Percentiles rank a stretch among this genome's conserved stretches.
These are phyloP conservation scores for Magnolia kwangsiensis DNA, from an alignment of 164 flowering plant species.

Conservation along the genomic window DNA sequence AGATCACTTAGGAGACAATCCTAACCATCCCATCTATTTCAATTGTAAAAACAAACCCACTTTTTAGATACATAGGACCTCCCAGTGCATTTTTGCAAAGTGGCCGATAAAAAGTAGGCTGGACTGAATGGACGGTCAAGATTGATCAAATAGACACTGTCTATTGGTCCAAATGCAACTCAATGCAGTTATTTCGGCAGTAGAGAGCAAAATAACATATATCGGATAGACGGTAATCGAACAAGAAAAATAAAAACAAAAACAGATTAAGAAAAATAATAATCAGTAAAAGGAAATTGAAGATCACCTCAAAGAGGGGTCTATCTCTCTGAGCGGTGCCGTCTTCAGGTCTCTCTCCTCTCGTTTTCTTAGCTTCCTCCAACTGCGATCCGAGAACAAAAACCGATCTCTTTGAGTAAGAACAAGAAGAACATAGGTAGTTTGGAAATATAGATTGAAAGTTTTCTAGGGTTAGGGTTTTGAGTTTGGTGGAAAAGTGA, in stretches of 20 bases:
- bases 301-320: conserved; percentile 70
- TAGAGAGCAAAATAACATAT: too few relatives aligned
- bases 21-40: not conserved
- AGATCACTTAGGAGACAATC: not conserved
- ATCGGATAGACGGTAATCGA: too few relatives aligned
- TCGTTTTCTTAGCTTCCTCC: conserved; percentile 58
- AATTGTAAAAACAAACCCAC: not conserved
- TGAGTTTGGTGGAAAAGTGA: conserved; percentile 2
- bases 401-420: too few relatives aligned
- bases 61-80: not conserved
- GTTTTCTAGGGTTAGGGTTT: not conserved
- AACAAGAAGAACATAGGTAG: not conserved
- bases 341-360: conserved; percentile 85
- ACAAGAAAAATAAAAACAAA: not conserved
- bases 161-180: not conserved
- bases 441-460: not conserved
- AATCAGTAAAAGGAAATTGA: not conserved
- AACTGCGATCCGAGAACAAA: conserved; percentile 42
- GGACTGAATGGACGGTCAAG: not conserved
- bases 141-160: not conserved
- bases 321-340: conserved; percentile 92
- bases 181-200: too few relatives aligned
- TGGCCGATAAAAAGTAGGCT: too few relatives aligned
- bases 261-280: not conserved
- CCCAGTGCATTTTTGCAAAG: not conserved